Conservation (phyloP, 2,329 filamentous ascomycete species). For the Basipetospora chlamydospora region DNA sequence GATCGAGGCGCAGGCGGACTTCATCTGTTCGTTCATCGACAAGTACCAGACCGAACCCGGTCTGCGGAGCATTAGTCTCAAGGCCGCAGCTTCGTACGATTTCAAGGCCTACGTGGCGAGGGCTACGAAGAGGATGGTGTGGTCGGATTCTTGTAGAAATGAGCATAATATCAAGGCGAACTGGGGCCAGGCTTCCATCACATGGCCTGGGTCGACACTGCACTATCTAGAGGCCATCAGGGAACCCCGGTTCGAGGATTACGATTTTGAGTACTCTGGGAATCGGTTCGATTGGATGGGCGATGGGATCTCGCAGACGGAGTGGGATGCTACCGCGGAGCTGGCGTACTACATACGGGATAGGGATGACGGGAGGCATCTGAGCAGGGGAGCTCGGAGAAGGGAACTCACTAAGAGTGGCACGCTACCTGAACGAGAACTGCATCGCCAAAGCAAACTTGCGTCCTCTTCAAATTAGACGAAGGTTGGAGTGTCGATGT, state of each 20-base stretch:
- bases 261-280: conserved; percentile 31
- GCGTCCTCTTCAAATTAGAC: too few species aligned
- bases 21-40: conserved; percentile 51
- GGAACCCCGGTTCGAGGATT: conserved; percentile 41
- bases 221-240: conserved; percentile 43
- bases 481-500: too few species aligned
- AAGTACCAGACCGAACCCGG: conserved; percentile 52
- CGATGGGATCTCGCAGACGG: conserved; percentile 49
- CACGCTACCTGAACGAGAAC: too few species aligned
- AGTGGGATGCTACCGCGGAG: too few species aligned
- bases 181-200: conserved; percentile 45
- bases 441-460: too few species aligned
- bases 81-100: conserved; percentile 45
- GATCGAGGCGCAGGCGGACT: conserved; percentile 27
- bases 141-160: conserved; percentile 49
- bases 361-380: too few species aligned
- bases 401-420: too few species aligned
- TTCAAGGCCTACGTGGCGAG: conserved; percentile 43
- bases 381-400: too few species aligned
- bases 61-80: conserved; percentile 46
- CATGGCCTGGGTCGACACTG: conserved; percentile 55
- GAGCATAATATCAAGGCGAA: conserved; percentile 57
- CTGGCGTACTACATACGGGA: too few species aligned
- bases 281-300: conserved; percentile 48
- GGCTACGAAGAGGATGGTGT: conserved; percentile 38